These are phyloP conservation scores for Sporothrix protearum DNA, from an alignment of 2,329 filamentous ascomycete genomes.

Conservation along the genomic window DNA sequence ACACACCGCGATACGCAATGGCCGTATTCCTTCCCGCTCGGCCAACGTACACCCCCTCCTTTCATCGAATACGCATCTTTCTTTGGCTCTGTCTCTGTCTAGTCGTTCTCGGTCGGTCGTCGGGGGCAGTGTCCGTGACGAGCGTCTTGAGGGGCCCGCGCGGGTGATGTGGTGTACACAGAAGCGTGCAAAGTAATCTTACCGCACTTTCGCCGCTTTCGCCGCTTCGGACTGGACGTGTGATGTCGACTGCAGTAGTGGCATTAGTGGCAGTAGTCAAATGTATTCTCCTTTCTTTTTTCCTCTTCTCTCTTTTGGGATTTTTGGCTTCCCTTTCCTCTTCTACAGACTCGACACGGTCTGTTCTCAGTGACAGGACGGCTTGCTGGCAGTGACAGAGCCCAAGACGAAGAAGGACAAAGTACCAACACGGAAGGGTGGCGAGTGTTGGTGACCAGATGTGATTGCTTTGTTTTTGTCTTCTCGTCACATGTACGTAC, in stretches of 20 bases:
- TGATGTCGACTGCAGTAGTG: slow-evolving; percentile 12
- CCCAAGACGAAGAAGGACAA: background rate
- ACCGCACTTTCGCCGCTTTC: no score
- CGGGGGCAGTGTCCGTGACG: background rate
- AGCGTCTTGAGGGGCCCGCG: background rate
- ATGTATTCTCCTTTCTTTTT: no score
- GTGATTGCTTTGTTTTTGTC: background rate
- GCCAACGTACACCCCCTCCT: background rate
- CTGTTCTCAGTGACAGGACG: background rate
- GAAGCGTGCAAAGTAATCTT: background rate
- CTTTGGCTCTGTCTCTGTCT: background rate
- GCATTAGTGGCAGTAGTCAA: no score
- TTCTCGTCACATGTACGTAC: background rate
- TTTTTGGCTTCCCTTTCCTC: no score
- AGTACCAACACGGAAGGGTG: background rate
- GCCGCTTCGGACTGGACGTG: background rate
- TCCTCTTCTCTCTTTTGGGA: no score
- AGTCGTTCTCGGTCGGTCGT: background rate
- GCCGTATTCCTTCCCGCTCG: background rate
- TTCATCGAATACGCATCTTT: no score
- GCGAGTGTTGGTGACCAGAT: background rate
- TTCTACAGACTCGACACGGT: background rate
- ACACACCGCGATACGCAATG: background rate
- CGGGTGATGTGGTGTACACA: background rate
- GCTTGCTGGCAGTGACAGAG: background rate